Conservation (phyloP, 371 early-diverging fungal species). For the Mucor piriformis region DNA sequence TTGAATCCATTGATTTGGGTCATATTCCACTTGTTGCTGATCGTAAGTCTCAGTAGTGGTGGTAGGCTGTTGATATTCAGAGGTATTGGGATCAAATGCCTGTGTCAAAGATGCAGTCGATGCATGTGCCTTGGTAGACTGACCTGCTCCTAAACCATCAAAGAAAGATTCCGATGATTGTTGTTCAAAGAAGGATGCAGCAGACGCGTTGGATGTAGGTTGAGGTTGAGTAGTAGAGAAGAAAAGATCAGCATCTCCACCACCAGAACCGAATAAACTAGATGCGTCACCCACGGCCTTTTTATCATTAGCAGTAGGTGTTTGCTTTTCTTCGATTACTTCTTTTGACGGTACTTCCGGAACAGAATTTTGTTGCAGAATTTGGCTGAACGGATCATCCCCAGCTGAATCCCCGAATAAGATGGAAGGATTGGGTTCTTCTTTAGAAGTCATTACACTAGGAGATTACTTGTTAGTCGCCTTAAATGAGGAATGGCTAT, state of each 20-base stretch:
- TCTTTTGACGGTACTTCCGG: background rate
- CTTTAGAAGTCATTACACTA: slow-evolving; percentile 21
- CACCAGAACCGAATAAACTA: slow-evolving; percentile 27
- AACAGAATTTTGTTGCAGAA: slow-evolving; percentile 6
- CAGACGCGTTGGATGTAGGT: slow-evolving; percentile 17
- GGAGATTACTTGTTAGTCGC: background rate
- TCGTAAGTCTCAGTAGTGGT: background rate
- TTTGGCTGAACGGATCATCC: slow-evolving; percentile 21
- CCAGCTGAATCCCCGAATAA: slow-evolving; percentile 17
- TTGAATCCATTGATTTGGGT: slow-evolving; percentile 18
- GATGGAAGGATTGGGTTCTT: slow-evolving; percentile 20
- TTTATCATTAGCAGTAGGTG: background rate
- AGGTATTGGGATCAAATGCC: slow-evolving; percentile 21
- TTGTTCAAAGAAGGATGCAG: slow-evolving; percentile 28
- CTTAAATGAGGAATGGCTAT: background rate
- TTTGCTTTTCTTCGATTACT: background rate
- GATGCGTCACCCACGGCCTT: slow-evolving; percentile 32
- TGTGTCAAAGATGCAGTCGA: slow-evolving; percentile 8
- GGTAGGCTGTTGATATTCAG: background rate
- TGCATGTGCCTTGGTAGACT: too few relatives aligned
- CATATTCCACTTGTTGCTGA: slow-evolving; percentile 9
- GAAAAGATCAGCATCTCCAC: slow-evolving; percentile 18
- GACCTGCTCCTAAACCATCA: slow-evolving; percentile 10
- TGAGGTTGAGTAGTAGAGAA: slow-evolving; percentile 8
- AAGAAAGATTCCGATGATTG: slow-evolving; percentile 8